Evolutionary conservation across 345 rosid genomes (phyloP).

Genomic region (Ceriops decandra): DNA sequence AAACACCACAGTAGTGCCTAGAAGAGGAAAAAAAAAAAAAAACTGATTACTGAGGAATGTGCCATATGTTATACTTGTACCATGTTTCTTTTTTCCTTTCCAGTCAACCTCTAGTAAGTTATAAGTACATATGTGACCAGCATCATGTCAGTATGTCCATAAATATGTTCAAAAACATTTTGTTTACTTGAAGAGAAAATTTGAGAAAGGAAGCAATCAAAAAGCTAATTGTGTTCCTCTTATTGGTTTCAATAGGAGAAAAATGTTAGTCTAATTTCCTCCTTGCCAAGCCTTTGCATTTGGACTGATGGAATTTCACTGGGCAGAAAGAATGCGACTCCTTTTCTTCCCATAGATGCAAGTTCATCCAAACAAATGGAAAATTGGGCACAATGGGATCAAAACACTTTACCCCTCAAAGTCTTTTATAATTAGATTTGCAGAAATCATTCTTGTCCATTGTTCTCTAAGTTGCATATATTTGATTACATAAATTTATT

Average conservation of each 20-base stretch:
- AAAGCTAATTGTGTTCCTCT: too few species aligned
- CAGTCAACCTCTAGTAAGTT: too few species aligned
- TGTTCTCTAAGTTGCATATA: neutral
- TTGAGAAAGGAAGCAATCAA: too few species aligned
- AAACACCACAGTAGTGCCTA: neutral
- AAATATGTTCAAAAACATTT: too few species aligned
- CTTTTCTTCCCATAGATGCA: neutral
- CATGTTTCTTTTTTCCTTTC: neutral
- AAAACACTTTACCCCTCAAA: neutral
- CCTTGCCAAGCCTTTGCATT: neutral
- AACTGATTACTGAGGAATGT: neutral
- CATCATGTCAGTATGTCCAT: too few species aligned
- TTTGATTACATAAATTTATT: too few species aligned
- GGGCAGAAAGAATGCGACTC: too few species aligned
- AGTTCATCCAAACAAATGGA: neutral
- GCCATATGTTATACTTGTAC: neutral
- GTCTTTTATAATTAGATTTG: neutral
- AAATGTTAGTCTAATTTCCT: neutral
- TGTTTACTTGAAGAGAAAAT: too few species aligned
- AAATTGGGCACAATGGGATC: neutral
- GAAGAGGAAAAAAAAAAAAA: neutral
- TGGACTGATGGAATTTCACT: too few species aligned
- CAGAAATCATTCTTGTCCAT: neutral
- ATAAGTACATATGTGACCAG: too few species aligned
- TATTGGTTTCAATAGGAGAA: too few species aligned